A percentile compares a stretch with the other conserved stretches of the same genome.
phyloP scores from a whole-genome alignment of 495 filamentous ascomycete species.

The Cercophora sp. region DNA sequence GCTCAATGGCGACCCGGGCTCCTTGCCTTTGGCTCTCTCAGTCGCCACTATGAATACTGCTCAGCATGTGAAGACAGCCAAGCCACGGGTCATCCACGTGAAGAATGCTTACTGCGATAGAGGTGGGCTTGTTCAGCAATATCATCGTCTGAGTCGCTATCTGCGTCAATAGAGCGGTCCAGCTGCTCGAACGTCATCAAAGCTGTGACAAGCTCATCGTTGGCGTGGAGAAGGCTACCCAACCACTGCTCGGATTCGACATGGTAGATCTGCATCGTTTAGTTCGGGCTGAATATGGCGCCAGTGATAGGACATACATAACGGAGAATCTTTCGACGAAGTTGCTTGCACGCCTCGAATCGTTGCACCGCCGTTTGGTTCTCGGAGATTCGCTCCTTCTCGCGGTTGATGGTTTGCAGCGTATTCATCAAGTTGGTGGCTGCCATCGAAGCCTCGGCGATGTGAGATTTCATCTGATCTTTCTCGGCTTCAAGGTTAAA shows the following conservation, averaged over 20 bases:
- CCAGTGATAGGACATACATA: slow-evolving; percentile 71
- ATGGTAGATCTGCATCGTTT: slow-evolving; percentile 58
- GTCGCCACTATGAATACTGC: slow-evolving; percentile 38
- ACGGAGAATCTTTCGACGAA: slow-evolving; percentile 77
- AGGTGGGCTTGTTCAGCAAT: slow-evolving; percentile 52
- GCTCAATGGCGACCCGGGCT: slow-evolving; percentile 35
- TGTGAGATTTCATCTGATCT: slow-evolving; percentile 71
- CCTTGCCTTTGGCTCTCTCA: slow-evolving; percentile 48
- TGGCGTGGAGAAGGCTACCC: slow-evolving; percentile 73
- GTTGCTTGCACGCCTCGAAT: slow-evolving; percentile 81
- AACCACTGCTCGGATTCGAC: slow-evolving; percentile 82
- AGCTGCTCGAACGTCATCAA: slow-evolving; percentile 92
- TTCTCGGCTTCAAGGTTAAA: slow-evolving; percentile 90
- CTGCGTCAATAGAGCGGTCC: slow-evolving; percentile 92
- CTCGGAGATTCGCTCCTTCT: slow-evolving; percentile 80
- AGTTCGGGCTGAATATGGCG: no score
- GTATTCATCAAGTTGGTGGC: slow-evolving; percentile 88
- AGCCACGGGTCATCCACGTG: background rate
- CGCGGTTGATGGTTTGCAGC: slow-evolving; percentile 86
- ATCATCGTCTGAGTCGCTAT: slow-evolving; percentile 87
- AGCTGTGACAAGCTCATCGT: slow-evolving; percentile 83
- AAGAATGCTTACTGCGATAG: slow-evolving; percentile 42
- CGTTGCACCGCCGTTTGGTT: slow-evolving; percentile 69
- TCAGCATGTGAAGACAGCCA: no score
- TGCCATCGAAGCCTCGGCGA: slow-evolving; percentile 81